Evolutionary conservation across 2,329 filamentous ascomycete species (phyloP), one percentile per base, ranked within the genome.

Genomic region (Fonsecaea pedrosoi): DNA sequence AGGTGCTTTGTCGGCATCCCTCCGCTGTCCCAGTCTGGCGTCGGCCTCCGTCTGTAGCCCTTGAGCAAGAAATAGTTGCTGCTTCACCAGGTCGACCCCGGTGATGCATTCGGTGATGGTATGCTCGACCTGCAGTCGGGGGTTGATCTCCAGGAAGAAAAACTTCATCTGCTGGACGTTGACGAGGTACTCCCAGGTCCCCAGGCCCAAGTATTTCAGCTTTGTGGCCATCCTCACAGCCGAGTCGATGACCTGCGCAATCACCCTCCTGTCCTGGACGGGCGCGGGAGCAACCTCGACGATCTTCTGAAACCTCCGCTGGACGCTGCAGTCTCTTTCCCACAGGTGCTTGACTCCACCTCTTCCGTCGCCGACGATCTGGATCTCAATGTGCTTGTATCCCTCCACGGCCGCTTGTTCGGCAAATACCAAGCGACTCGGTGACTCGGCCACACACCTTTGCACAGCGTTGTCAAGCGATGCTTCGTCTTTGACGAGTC

Each of bases 141-240:
- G 86, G 63, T 89, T 89, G 69, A 88, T 81, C 71, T 89, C 86
- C 5, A 89, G 75, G 70, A 89, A 88, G 75, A 83, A 88, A 74
- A 83, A 86, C 30, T 85, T 81, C 1, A 74, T 73, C 0, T 76
- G 81, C 0, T 75, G 66, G 10, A 83, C 81, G 64, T 84, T 85
- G 12, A 88, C 81, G 0, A 90, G 78, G 65, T 89, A 90, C 73
- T 90, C 88, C 69, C 89, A 89, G 0, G 87, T 90, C 8, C 87
- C 88, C 0, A 89, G 78, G 0, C 85, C 88, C 56, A 79, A 78
- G 73, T 89, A 89, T 3, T 79, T 76, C 59, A 84, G 81, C 62
- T 77, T 76, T 73, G 72, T 78, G 3, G 84, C 85, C 78, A 87
- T 86, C 15, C 74, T 78, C 54, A 88, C 64, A 0, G 86, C 86